Conservation (phyloP, 345 rosid species). For the Mangifera indica region DNA sequence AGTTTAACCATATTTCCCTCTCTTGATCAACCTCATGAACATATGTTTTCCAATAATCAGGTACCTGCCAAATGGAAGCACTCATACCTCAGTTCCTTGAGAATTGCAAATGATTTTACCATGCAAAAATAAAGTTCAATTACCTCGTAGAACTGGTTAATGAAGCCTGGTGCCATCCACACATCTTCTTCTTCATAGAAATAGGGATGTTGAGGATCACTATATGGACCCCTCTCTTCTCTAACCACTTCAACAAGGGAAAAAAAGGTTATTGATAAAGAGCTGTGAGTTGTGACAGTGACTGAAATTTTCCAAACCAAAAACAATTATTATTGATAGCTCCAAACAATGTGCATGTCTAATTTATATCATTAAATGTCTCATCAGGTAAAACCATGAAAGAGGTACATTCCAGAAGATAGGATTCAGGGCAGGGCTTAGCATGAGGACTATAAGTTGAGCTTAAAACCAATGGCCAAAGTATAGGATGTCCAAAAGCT, state of each 20-base stretch:
- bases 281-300: neutral
- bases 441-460: neutral
- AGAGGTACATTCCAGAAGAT: neutral
- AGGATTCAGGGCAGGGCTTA: neutral
- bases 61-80: slow-evolving; percentile 54
- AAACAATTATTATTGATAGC: neutral
- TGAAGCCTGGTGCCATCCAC: slow-evolving; percentile 99
- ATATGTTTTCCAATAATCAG: slow-evolving; percentile 89
- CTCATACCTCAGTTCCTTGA: slow-evolving; percentile 18
- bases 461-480: neutral
- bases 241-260: slow-evolving; percentile 67
- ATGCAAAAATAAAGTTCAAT: slow-evolving; percentile 21
- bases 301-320: neutral
- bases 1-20: slow-evolving; percentile 92
- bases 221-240: slow-evolving; percentile 87
- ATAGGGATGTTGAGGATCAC: slow-evolving; percentile 90
- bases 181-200: slow-evolving; percentile 90
- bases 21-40: slow-evolving; percentile 86
- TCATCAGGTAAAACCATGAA: neutral
- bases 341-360: neutral
- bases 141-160: slow-evolving; percentile 86
- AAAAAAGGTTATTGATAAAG: neutral
- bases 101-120: slow-evolving; percentile 9
- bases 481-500: neutral
- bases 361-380: neutral